These are phyloP conservation scores for Diplodia corticola DNA, from an alignment of 2,329 filamentous ascomycete genomes.

Conservation along the genomic window DNA sequence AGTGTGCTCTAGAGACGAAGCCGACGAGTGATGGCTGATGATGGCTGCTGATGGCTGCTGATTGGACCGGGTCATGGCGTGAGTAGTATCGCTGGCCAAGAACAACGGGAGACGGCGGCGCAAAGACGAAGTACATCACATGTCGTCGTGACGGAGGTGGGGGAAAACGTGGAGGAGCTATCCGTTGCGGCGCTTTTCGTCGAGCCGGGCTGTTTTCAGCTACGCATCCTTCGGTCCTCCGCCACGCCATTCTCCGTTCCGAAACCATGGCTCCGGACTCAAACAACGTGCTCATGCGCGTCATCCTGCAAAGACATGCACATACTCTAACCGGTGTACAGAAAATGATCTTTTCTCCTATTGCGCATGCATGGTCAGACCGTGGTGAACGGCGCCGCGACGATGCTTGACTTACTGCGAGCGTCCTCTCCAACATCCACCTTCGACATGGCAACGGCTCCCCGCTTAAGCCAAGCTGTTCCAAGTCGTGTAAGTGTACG, in stretches of 20 bases:
- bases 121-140: too few relatives aligned
- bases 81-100: too few relatives aligned
- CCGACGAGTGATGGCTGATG: too few relatives aligned
- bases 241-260: not conserved
- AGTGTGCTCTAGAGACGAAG: too few relatives aligned
- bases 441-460: not conserved
- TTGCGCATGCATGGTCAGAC: not conserved
- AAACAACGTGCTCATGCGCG: not conserved
- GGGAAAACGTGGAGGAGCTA: too few relatives aligned
- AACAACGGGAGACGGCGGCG: too few relatives aligned
- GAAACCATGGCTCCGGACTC: not conserved
- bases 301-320: not conserved
- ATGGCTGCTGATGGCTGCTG: too few relatives aligned
- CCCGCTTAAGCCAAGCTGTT: not conserved
- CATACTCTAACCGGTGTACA: not conserved
- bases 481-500: not conserved
- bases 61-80: too few relatives aligned
- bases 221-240: not conserved
- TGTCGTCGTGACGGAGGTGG: too few relatives aligned
- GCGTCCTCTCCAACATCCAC: not conserved
- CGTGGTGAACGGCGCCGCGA: not conserved
- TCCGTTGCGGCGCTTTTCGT: not conserved
- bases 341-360: not conserved
- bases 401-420: not conserved
- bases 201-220: not conserved